phyloP scores from a whole-genome alignment of 1,284 basidiomycete genomes.

The Fomitopsis schrenkii region DNA sequence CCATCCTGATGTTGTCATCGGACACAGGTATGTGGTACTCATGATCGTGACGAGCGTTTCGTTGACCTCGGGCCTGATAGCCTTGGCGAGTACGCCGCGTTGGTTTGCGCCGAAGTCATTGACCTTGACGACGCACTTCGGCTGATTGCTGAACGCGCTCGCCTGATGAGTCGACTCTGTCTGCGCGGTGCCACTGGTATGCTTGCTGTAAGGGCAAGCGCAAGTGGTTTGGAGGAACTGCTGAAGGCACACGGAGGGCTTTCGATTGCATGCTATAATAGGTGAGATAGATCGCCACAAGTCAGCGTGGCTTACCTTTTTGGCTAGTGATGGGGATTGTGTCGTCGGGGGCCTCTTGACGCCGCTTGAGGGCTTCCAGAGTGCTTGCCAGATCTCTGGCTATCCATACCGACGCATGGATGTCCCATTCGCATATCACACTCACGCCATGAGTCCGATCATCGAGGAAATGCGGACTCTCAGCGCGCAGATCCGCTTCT shows the following conservation, averaged over 20 bases:
- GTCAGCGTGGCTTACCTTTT: not conserved
- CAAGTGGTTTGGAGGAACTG: conserved; percentile 30
- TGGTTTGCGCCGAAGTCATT: conserved; percentile 54
- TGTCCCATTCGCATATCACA: conserved; percentile 65
- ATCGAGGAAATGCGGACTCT: conserved; percentile 41
- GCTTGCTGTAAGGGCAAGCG: conserved; percentile 47
- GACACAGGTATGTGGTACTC: conserved; percentile 52
- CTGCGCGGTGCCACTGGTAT: conserved; percentile 45
- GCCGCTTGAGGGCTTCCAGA: conserved; percentile 39
- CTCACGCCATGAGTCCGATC: conserved; percentile 53
- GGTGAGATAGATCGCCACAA: conserved; percentile 10
- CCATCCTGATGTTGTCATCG: conserved; percentile 49
- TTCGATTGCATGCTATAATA: conserved; percentile 59
- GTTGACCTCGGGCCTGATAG: conserved; percentile 28
- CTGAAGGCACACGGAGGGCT: conserved; percentile 36
- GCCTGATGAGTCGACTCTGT: conserved; percentile 50
- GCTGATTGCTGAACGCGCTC: conserved; percentile 54
- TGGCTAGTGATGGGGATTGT: conserved; percentile 40
- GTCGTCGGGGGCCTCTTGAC: conserved; percentile 52
- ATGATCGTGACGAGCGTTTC: not conserved
- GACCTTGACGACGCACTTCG: conserved; percentile 50
- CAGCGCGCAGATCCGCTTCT: conserved; percentile 33
- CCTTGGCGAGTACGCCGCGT: conserved; percentile 68
- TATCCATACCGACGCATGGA: conserved; percentile 41
- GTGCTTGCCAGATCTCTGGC: conserved; percentile 33